Evolutionary conservation across 441 rosid species (phyloP), one percentile per base, ranked within the genome.

Genomic region (Populus tomentosa): DNA sequence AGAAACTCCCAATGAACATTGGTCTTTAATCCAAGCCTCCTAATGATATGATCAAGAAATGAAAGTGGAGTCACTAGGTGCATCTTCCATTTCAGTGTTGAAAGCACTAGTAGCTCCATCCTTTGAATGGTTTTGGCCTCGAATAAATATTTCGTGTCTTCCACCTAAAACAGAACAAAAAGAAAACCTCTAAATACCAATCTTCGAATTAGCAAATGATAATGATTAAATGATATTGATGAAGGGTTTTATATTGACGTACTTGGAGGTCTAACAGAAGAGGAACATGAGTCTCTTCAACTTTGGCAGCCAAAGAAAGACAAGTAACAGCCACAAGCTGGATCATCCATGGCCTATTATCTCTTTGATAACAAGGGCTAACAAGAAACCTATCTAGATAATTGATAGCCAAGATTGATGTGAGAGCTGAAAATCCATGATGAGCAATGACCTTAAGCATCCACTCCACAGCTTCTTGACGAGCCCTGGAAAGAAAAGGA

Each of bases 261-360:
- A 93, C 99, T 83, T 95, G 99, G 46, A 94, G 88, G 82, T 94
- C 95, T 56, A 90, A 63, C 61, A 95, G 94, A 75, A 91, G 90
- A 80, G 97, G 98, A 46, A 87, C 97, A 74, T 91, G 88, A 53
- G 87, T 94, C 85, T 95, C 99, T 81, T 95, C 99, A 40, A 95
- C 91, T 89, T 95, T 95, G 11, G 97, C 98, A 71, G 99, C 95
- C 64, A 95, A 75, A 69, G 97, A 92, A 80, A 95, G 92, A 71
- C 97, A 94, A 67, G 97, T 82, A 2, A 95, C 94, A 11, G 97
- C 92, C 36, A 88, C 87, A 18, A 95, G 93, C 81, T 90, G 99
- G 77, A 90, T 89, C 98, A 87, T 92, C 99, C 99, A 95, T 23
- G 97, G 94, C 85, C 85, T 89, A 64, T 86, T 89, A 67, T 90